A percentile compares a stretch with the other conserved stretches of the same genome.
Conservation (phyloP, 345 rosid genomes). For the Populus alba region DNA sequence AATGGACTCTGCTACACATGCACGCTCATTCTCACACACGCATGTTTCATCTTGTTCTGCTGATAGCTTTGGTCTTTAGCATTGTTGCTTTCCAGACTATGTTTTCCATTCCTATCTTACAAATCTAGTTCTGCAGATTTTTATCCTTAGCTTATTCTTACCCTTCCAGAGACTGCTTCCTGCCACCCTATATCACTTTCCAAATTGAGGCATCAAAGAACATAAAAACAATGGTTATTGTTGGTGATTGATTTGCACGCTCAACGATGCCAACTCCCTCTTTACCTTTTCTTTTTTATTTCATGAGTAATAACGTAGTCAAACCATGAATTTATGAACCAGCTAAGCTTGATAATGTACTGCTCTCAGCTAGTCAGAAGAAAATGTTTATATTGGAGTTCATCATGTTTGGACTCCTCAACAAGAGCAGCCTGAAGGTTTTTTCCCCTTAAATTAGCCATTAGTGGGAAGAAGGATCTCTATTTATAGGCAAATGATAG, state of each 20-base stretch:
- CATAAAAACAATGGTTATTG: not conserved
- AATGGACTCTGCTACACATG: not conserved
- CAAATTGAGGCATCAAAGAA: not conserved
- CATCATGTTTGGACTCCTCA: constrained; percentile 7
- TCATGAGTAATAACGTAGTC: not conserved
- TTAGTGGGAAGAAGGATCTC: not conserved
- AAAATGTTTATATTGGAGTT: not conserved
- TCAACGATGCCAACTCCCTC: not conserved
- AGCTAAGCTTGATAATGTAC: not conserved
- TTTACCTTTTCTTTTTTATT: not conserved
- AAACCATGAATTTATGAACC: not conserved
- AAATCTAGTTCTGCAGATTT: not conserved
- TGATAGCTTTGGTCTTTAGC: not conserved
- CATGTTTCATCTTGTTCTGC: not conserved
- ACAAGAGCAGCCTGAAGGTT: not conserved
- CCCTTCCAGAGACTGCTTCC: not conserved
- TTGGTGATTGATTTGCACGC: not conserved
- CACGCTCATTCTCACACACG: not conserved
- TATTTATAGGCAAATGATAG: not conserved
- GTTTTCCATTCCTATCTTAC: not conserved
- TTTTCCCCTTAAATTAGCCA: constrained; percentile 8
- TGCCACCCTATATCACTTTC: not conserved
- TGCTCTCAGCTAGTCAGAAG: not conserved
- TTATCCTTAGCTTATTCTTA: not conserved
- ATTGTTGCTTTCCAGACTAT: not conserved